These are phyloP conservation scores for Penicillium bialowiezense DNA, from an alignment of 495 filamentous ascomycete genomes.

Conservation along the genomic window DNA sequence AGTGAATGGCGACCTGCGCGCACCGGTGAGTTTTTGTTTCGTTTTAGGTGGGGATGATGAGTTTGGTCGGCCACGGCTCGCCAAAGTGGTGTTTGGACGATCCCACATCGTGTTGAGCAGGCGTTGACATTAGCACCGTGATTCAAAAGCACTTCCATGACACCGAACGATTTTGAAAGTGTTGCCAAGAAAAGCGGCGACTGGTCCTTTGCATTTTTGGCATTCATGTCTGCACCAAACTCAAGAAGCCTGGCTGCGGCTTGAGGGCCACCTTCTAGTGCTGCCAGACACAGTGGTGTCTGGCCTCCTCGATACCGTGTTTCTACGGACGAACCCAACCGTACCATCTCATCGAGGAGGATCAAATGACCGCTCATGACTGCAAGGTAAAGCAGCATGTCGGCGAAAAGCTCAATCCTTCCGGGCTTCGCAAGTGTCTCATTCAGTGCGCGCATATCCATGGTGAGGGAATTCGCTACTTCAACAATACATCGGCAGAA, in stretches of 20 bases:
- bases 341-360: background rate
- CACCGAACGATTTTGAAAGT: background rate
- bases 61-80: background rate
- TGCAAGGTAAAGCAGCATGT: background rate
- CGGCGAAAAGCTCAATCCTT: background rate
- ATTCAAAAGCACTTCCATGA: background rate
- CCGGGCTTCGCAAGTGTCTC: background rate
- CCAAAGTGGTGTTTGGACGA: background rate
- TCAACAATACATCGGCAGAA: background rate
- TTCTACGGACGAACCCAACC: background rate
- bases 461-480: background rate
- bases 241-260: background rate
- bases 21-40: background rate
- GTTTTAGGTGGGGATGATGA: background rate
- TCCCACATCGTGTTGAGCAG: background rate
- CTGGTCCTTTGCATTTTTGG: background rate
- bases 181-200: background rate
- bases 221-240: background rate
- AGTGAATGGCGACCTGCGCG: background rate
- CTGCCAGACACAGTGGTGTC: background rate
- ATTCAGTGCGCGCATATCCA: background rate
- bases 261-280: background rate
- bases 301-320: background rate
- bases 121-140: background rate
- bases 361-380: background rate